Conservation (phyloP, 2,329 filamentous ascomycete genomes). For the Sporothrix dimorphospora region DNA sequence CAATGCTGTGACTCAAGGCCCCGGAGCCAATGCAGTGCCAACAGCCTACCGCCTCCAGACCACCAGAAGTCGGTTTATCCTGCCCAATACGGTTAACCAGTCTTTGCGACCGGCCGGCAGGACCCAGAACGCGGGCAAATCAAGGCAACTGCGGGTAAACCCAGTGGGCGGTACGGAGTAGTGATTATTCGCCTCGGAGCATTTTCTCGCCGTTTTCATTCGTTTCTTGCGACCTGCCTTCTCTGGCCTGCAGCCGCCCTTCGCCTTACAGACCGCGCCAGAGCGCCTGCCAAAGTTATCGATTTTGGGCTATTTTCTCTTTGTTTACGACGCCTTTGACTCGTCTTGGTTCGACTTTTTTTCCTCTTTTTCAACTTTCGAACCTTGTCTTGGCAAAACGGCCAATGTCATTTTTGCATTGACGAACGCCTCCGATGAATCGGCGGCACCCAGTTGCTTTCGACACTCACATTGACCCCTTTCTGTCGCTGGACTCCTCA, state of each 20-base stretch:
- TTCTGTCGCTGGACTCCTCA: background rate
- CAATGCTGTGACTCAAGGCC: background rate
- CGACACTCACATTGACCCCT: background rate
- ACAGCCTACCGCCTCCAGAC: background rate
- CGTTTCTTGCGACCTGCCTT: background rate
- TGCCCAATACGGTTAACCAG: conserved; percentile 19
- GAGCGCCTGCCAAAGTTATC: too few relatives aligned
- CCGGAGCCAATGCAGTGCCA: background rate
- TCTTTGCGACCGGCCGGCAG: background rate
- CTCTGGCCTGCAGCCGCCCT: background rate
- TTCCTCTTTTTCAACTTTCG: background rate
- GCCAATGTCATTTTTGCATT: background rate
- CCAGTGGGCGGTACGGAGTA: background rate
- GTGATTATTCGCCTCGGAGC: background rate
- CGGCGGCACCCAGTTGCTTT: background rate
- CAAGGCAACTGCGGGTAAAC: background rate
- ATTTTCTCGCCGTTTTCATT: background rate
- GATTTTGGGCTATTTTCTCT: background rate
- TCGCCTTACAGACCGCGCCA: background rate
- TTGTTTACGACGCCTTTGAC: background rate
- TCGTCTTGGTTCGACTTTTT: background rate
- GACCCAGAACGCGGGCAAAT: background rate
- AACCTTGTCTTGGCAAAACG: background rate
- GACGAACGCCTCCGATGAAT: background rate
- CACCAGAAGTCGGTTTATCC: background rate